Conservation (phyloP, 1,284 basidiomycete genomes). For the Hemileia vastatrix region DNA sequence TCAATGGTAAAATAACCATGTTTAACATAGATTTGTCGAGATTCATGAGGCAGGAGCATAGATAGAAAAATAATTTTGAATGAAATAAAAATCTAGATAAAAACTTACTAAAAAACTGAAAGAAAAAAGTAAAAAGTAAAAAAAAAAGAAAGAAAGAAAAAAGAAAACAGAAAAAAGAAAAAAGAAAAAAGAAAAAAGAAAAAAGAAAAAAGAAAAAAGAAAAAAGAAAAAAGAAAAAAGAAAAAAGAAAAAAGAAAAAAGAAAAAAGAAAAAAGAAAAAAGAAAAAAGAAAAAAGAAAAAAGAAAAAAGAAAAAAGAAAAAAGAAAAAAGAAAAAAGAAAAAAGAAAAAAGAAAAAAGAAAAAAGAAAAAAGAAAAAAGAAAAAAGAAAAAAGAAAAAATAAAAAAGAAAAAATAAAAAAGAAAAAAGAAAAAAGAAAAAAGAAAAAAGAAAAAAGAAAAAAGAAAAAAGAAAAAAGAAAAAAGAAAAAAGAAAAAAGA, state of each 20-base stretch:
- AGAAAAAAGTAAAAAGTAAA: no score
- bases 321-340: neutral
- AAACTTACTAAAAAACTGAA: no score
- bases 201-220: constrained; percentile 35
- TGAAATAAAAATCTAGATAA: no score
- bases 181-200: neutral
- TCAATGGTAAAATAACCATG: no score
- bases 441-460: neutral
- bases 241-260: constrained; percentile 19
- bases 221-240: constrained; percentile 31
- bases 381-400: neutral
- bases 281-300: no score
- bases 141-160: no score
- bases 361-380: neutral
- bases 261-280: no score
- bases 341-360: neutral
- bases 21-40: no score
- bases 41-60: no score
- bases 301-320: neutral
- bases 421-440: neutral
- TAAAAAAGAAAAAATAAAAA: neutral
- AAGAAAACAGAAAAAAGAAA: no score
- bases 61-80: no score
- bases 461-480: neutral
- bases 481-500: neutral